These are phyloP conservation scores for Pyracantha coccinea DNA, from an alignment of 331 rosid genomes.

Conservation along the genomic window DNA sequence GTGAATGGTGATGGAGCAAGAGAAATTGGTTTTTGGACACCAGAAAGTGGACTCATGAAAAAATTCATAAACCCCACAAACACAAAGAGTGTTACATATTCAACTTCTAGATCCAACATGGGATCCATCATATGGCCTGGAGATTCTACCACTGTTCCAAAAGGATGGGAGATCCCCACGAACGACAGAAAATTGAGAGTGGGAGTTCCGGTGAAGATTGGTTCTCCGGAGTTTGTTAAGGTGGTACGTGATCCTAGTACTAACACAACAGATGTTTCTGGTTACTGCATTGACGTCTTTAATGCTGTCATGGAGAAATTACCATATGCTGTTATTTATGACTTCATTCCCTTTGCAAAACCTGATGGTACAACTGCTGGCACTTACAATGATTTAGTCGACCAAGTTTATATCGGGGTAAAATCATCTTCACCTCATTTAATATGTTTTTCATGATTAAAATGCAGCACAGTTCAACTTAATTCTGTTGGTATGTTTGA, in stretches of 20 bases:
- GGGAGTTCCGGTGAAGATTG: conserved; percentile 28
- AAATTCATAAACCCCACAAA: not conserved
- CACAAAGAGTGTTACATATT: not conserved
- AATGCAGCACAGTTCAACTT: not conserved
- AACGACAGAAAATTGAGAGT: conserved; percentile 22
- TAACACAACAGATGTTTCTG: not conserved
- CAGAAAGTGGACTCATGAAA: conserved; percentile 14
- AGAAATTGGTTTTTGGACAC: conserved; percentile 28
- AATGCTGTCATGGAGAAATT: conserved; percentile 17
- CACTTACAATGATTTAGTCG: conserved; percentile 12
- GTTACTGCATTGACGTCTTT: conserved; percentile 28
- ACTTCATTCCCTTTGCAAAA: conserved; percentile 19
- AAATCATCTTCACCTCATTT: not conserved
- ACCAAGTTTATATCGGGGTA: conserved; percentile 23
- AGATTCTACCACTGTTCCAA: conserved; percentile 17
- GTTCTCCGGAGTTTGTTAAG: conserved; percentile 17
- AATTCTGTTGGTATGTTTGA: not conserved
- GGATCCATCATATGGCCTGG: conserved; percentile 35
- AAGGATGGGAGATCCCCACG: conserved; percentile 34
- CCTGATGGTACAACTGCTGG: conserved; percentile 11
- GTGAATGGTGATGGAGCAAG: conserved; percentile 14
- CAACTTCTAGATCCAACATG: conserved; percentile 12
- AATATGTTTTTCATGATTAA: not conserved
- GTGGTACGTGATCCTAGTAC: conserved; percentile 3
- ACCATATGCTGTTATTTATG: conserved; percentile 14